Conservation (phyloP, 164 flowering plant genomes). For the Vitis riparia region DNA sequence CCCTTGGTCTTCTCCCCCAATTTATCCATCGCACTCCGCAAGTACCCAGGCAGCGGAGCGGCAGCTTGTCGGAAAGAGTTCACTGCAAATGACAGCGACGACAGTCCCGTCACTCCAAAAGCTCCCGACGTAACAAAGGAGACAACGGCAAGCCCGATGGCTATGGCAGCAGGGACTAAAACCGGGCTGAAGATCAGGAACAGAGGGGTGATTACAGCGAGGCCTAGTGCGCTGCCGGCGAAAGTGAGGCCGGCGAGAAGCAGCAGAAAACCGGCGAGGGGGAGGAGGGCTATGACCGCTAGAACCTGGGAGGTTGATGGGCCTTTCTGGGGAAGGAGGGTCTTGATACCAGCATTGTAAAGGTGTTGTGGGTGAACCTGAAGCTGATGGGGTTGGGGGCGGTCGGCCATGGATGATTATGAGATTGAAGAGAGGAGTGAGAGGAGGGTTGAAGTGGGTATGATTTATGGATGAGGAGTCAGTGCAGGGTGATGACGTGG, state of each 20-base stretch:
- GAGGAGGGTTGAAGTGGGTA: neutral
- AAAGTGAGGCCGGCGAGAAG: constrained; percentile 49
- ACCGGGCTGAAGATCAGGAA: constrained; percentile 62
- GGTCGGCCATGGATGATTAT: constrained; percentile 29
- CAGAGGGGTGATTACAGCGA: constrained; percentile 40
- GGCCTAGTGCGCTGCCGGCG: constrained; percentile 32
- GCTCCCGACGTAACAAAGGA: constrained; percentile 53
- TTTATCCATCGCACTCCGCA: too few relatives aligned
- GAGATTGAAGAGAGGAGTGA: neutral
- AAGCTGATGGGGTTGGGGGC: constrained; percentile 38
- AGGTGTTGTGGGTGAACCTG: constrained; percentile 42
- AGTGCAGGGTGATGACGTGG: constrained; percentile 24
- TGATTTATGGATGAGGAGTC: neutral
- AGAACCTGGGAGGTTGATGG: constrained; percentile 42
- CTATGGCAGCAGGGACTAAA: constrained; percentile 50
- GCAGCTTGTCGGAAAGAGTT: constrained; percentile 23
- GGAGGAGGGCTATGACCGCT: constrained; percentile 41
- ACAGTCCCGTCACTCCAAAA: constrained; percentile 50
- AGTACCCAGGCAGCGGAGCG: too few relatives aligned
- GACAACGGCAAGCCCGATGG: constrained; percentile 39
- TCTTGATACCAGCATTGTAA: constrained; percentile 11
- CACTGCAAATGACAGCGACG: constrained; percentile 41
- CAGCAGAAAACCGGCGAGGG: constrained; percentile 45
- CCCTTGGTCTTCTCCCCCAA: too few relatives aligned
- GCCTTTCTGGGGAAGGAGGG: constrained; percentile 13